Evolutionary conservation across 2,329 filamentous ascomycete genomes (phyloP).

Genomic region (Dothiorella sarmentorum): DNA sequence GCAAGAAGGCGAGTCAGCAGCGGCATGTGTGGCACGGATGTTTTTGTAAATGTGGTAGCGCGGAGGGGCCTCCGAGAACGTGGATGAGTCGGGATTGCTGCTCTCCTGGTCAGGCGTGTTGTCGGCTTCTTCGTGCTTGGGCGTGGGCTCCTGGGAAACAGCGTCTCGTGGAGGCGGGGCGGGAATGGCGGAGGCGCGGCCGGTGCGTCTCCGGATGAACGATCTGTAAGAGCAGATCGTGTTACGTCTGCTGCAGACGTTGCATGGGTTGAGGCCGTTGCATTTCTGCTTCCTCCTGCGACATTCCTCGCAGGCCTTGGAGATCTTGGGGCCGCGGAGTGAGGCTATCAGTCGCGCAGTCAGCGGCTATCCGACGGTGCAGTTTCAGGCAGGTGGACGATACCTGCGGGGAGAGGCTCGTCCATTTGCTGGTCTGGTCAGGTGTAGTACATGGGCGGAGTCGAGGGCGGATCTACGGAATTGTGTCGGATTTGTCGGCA

Average conservation of each 20-base stretch:
- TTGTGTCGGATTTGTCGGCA: constrained; percentile 12
- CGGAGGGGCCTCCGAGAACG: constrained; percentile 12
- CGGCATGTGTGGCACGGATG: constrained; percentile 15
- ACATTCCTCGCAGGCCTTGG: constrained; percentile 19
- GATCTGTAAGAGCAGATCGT: constrained; percentile 17
- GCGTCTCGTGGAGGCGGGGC: not conserved
- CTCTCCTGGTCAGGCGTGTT: constrained; percentile 1
- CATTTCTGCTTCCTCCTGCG: constrained; percentile 18
- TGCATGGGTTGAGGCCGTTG: constrained; percentile 19
- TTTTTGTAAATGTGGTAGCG: constrained; percentile 19
- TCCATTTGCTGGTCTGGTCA: constrained; percentile 4
- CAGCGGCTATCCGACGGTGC: not conserved
- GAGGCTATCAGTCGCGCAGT: not conserved
- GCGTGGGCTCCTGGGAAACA: not conserved
- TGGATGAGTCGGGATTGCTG: constrained; percentile 11
- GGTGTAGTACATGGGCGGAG: not conserved
- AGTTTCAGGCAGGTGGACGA: not conserved
- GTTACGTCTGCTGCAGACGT: constrained; percentile 12
- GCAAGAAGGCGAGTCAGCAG: constrained; percentile 14
- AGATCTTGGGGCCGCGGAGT: constrained; percentile 18
- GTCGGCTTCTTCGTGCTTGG: not conserved
- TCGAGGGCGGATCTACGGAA: constrained; percentile 4
- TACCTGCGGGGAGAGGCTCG: constrained; percentile 10
- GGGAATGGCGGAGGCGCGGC: not conserved
- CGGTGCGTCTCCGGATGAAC: constrained; percentile 14